Base-by-base conservation (phyloP, 352 stramenopile species). In the Halophytophthora batemanensis region DNA sequence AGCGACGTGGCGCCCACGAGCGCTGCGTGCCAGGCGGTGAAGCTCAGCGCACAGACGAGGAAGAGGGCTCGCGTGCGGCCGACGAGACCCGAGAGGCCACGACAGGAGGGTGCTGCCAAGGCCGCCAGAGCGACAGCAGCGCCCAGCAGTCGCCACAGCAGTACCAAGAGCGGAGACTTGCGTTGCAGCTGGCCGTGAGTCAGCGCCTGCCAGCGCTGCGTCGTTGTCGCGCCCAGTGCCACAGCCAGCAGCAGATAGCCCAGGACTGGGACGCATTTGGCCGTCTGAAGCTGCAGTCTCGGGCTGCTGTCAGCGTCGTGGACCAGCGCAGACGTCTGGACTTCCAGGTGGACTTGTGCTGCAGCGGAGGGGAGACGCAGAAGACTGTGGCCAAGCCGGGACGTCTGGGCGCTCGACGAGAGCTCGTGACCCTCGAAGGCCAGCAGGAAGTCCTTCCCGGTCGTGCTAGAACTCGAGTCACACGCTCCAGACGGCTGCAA, bases 131-230 rank as follows among this genome's bases (percentile, higher is more conserved):
- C 47, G 4, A 77, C 14, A 2, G 71, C 65, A 1, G 73, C 69
- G 10, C 74, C 74, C 17, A 64, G 64, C 41, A 78, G 51, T 29
- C 74, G 71, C 74, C 74, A 86, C 33, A 86, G 80, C 14, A 86
- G 60, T 45, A 77, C 75, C 18, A 86, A 55, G 21, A 86, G 45
- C 11, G 33, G 33, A 6, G 33, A 38, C 33, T 14, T 4, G 11
- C 33, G 15, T 13, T 3, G 15, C 4, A 69, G 71, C 19, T 71
- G 65, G 10, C 79, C 71, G 19, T 59, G 58, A 1, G 61, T 53
- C 6, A 82, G 65, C 18, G 77, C 53, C 1, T 31, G 25, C 25
- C 25, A 82, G 59, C 33, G 62, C 71, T 2, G 74, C 71, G 6
- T n/a, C 71, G 71, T 41, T 82, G 74, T 0, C 71, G 77, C 21